Evolutionary conservation across 306 rosid genomes (phyloP), one percentile per base, ranked within the genome.

Genomic region (Trifolium subterraneum): DNA sequence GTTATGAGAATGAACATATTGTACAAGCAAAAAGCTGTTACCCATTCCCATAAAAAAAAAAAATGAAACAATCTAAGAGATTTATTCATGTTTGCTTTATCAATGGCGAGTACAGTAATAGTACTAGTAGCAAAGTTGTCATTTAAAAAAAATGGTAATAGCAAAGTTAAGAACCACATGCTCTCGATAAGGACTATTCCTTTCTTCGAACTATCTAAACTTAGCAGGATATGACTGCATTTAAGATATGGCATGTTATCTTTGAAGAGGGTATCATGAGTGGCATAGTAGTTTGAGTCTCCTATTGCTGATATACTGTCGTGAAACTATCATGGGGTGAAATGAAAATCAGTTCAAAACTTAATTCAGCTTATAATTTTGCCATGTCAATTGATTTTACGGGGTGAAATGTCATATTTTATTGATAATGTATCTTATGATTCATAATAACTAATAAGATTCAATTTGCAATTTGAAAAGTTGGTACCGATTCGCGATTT

Each of bases 221-320:
- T 77, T 83, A 76, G 7, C 33, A 63, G 72, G 23, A 69, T 69
- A 71, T 48, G 52, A 74, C 71, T 73, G 75, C 65, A 39, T 73
- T 73, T 72, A 75, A 71, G 72, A 75, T 55, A 64, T 36, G 69
- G 19, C 60, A 35, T 72, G 66, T 56, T 72, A 31, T 70, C 59
- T 56, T 58, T 71, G 74, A 72, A 68, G 56, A 73, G 70, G 56
- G 39, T 38, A 50, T 73, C 29, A 6, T 18, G 19, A 41, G 18
- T 80, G 64, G 73, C 58, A 38, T 56, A 51, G 39, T 70, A 59
- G 52, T 42, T 42, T 61, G 45, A 15, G n/a, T 71, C 59, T 71
- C 29, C 59, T 70, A 20, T 65, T 74, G 44, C 31, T 51, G 72
- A 44, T 52, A 65, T 68, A 45, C 81, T 18, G 2, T 4, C 27